Conservation (phyloP, 2,329 filamentous ascomycete genomes). For the Alternaria angustiovoidea region DNA sequence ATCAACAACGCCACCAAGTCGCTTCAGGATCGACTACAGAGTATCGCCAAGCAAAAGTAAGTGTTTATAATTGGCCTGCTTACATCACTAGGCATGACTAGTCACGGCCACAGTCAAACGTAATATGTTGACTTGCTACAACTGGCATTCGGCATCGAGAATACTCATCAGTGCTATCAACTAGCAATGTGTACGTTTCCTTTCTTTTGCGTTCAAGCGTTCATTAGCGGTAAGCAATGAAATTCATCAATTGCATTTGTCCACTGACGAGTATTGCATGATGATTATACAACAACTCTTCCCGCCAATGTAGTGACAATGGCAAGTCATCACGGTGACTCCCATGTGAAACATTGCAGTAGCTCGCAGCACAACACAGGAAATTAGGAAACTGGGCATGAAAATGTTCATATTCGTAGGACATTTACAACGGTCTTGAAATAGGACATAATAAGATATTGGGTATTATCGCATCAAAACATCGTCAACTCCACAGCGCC, state of each 20-base stretch:
- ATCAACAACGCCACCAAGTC: neutral
- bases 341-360: neutral
- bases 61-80: neutral
- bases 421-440: neutral
- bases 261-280: neutral
- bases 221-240: neutral
- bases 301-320: neutral
- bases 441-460: neutral
- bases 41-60: neutral
- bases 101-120: neutral
- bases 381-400: neutral
- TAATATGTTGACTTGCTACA: neutral
- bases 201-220: neutral
- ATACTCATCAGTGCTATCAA: neutral
- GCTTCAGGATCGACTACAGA: neutral
- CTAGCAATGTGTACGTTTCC: neutral
- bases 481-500: neutral
- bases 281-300: neutral
- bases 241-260: neutral
- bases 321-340: neutral
- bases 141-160: neutral
- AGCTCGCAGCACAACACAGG: neutral
- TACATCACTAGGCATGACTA: neutral
- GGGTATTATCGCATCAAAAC: constrained; percentile 1
- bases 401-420: neutral